A percentile compares a stretch with the other conserved stretches of the same genome.
phyloP scores from a whole-genome alignment of 768 basidiomycete genomes.

The Paxillus ammoniavirescens region DNA sequence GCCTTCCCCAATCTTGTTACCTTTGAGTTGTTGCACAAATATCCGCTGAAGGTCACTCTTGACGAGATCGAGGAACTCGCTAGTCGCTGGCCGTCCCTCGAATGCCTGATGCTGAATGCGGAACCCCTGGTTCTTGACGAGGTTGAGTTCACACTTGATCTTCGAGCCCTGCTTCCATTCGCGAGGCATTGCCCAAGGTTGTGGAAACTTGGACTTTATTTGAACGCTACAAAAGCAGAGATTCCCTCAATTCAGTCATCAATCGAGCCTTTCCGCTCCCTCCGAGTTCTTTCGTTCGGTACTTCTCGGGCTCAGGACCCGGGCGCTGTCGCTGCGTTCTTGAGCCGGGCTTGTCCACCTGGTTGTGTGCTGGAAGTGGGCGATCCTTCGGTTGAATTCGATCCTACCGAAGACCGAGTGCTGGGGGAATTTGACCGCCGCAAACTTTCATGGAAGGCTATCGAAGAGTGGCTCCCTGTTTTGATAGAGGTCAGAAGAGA shows the following conservation, averaged over 20 bases:
- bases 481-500: too few species aligned
- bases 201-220: constrained; percentile 34
- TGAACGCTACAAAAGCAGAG: constrained; percentile 31
- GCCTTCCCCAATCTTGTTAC: constrained; percentile 24
- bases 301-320: constrained; percentile 46
- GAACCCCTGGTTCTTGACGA: constrained; percentile 38
- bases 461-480: too few species aligned
- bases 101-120: constrained; percentile 43
- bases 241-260: constrained; percentile 5
- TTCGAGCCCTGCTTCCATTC: constrained; percentile 39
- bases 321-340: constrained; percentile 47
- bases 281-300: constrained; percentile 42
- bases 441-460: too few species aligned
- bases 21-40: constrained; percentile 35
- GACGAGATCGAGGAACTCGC: constrained; percentile 48
- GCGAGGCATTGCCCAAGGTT: constrained; percentile 39
- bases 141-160: constrained; percentile 28
- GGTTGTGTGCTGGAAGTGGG: constrained; percentile 36
- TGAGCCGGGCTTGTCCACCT: constrained; percentile 50
- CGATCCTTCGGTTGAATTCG: too few species aligned
- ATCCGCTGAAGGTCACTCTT: constrained; percentile 33
- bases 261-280: constrained; percentile 20
- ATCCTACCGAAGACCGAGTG: too few species aligned
- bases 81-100: constrained; percentile 42
- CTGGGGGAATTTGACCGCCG: too few species aligned